A percentile compares a stretch with the other conserved stretches of the same genome.
Evolutionary conservation across 2,329 filamentous ascomycete species (phyloP).

Genomic region (Xylaria sp.): DNA sequence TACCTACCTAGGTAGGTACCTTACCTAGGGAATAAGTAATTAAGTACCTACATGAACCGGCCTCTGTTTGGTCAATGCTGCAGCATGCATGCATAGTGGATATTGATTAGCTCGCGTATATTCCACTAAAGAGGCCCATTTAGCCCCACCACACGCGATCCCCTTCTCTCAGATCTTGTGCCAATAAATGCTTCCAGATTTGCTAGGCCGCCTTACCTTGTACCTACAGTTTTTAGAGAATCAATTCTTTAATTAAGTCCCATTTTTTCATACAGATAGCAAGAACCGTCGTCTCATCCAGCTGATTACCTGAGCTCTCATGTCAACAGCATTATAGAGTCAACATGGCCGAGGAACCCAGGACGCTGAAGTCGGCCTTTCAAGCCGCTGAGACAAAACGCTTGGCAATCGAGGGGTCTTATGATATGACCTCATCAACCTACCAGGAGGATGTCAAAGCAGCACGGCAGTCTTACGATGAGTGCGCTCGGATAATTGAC

Average conservation of each 20-base stretch:
- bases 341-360: constrained; percentile 57
- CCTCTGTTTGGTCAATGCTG: too few species aligned
- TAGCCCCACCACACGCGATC: not conserved
- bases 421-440: constrained; percentile 70
- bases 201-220: not conserved
- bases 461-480: constrained; percentile 77
- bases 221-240: not conserved
- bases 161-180: not conserved
- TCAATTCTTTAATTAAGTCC: constrained; percentile 1
- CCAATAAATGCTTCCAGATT: constrained; percentile 2
- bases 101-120: not conserved
- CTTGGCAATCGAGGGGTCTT: constrained; percentile 70
- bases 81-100: too few species aligned
- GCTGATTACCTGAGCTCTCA: not conserved
- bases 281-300: not conserved
- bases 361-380: constrained; percentile 63
- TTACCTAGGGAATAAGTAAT: too few species aligned
- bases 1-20: too few species aligned
- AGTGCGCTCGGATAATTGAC: constrained; percentile 76
- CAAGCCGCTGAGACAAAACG: constrained; percentile 63
- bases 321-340: not conserved
- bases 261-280: constrained; percentile 5
- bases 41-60: not conserved
- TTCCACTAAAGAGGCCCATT: not conserved
- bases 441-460: constrained; percentile 75